Conservation (phyloP, 2,329 filamentous ascomycete species). For the Botrytis byssoidea region DNA sequence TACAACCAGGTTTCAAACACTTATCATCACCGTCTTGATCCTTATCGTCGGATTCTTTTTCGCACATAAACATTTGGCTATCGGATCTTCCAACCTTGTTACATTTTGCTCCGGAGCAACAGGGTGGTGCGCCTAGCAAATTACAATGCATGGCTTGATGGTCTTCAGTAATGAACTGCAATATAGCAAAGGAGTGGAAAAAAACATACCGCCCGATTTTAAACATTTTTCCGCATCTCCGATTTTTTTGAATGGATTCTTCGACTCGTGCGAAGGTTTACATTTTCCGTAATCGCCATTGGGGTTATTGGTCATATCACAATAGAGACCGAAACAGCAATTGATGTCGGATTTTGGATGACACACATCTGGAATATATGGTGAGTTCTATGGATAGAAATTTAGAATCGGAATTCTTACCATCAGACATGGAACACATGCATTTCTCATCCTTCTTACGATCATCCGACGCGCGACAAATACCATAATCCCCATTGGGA, state of each 20-base stretch:
- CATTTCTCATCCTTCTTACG: not conserved
- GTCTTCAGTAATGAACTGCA: not conserved
- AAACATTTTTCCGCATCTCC: not conserved
- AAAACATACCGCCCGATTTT: not conserved
- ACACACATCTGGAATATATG: not conserved
- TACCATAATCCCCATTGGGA: not conserved
- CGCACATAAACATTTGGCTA: not conserved
- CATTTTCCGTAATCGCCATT: not conserved
- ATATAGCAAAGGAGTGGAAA: not conserved
- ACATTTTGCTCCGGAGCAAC: not conserved
- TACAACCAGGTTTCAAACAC: constrained; percentile 4
- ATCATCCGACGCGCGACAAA: not conserved
- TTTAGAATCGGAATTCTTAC: not conserved
- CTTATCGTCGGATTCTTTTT: not conserved
- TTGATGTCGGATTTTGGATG: not conserved
- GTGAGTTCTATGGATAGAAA: not conserved
- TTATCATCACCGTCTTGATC: not conserved
- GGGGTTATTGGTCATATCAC: not conserved
- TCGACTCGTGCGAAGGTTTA: not conserved
- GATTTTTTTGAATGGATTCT: not conserved
- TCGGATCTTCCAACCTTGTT: not conserved
- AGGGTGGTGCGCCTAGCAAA: not conserved
- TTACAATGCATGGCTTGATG: not conserved
- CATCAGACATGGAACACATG: constrained; percentile 8
- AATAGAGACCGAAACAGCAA: not conserved